A percentile compares a stretch with the other conserved stretches of the same genome.
Evolutionary conservation across 306 rosid genomes (phyloP).

Genomic region (Trifolium repens): DNA sequence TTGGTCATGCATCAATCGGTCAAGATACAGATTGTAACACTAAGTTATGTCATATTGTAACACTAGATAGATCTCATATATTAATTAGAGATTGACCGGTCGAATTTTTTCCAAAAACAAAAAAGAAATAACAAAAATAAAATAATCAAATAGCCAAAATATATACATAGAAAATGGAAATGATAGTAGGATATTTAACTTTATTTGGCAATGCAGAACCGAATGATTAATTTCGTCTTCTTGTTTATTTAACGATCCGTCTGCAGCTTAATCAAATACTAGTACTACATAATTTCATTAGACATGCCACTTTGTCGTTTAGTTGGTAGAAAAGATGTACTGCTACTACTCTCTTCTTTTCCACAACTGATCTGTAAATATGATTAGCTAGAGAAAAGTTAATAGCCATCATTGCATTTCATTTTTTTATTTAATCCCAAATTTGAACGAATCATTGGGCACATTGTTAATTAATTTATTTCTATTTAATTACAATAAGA

Average conservation of each 20-base stretch:
- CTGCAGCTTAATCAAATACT: constrained; percentile 21
- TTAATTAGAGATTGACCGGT: too few species aligned
- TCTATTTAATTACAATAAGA: constrained; percentile 24
- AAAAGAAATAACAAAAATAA: too few species aligned
- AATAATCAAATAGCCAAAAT: too few species aligned
- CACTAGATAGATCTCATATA: too few species aligned
- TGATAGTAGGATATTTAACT: constrained; percentile 41
- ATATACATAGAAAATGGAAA: background rate
- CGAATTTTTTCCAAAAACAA: too few species aligned
- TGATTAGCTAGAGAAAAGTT: constrained; percentile 32
- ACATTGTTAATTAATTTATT: constrained; percentile 31
- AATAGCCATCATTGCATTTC: constrained; percentile 37
- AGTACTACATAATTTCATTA: too few species aligned
- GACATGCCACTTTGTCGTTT: constrained; percentile 44
- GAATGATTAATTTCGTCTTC: constrained; percentile 46
- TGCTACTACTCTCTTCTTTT: constrained; percentile 33
- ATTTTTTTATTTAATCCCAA: constrained; percentile 36
- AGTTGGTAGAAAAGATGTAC: constrained; percentile 41
- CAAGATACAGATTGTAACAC: too few species aligned
- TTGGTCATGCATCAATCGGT: too few species aligned
- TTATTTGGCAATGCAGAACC: constrained; percentile 41
- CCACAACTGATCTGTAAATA: constrained; percentile 36
- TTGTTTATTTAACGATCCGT: constrained; percentile 21
- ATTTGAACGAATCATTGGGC: constrained; percentile 38
- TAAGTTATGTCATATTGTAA: too few species aligned